Evolutionary conservation across 768 basidiomycete species (phyloP), one percentile per base, ranked within the genome.

Genomic region (Boletus patriciae): DNA sequence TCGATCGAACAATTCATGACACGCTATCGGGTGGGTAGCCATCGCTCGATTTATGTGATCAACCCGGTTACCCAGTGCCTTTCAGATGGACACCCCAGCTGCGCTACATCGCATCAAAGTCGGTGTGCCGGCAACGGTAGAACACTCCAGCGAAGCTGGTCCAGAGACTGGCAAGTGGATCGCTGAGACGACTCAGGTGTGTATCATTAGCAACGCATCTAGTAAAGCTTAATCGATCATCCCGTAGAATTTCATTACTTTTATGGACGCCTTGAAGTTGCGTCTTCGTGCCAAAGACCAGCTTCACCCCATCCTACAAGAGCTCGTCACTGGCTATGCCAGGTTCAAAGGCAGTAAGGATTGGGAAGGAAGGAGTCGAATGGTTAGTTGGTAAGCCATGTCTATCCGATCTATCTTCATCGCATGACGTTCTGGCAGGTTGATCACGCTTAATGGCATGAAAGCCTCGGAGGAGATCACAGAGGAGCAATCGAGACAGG

Each of bases 141-240:
- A 98, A 70, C 96, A 98, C 71, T 91, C 92, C 13, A 89, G 90
- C 44, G 94, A 94, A 70, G 89, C 89, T 9, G 93, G 92, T 1
- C 90, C 89, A 12, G 95, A 98, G 73, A 92, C 92, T 0, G 90
- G 91, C 36, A 97, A 98, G 73, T 94, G 92, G 90, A 93, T 99
- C 25, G 96, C 96, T 10, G 93, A 98, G 73, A 98, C 96, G 6
- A 98, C 96, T 0, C 92, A 96, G 82, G 95, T 92, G 36, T 45
- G 72, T 64, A 15, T 13, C 8, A 45, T 40, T 41, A 12, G 21
- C 15, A 6, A 23, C 1, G 3, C 19, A 36, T 49, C 25, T 7
- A 0, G 36, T 25, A n/a, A 21, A 3, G 15, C 12, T 18, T 18
- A 10, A 38, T 23, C 15, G 11, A 34, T 7, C 1, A 0, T 16